A percentile compares a stretch with the other conserved stretches of the same genome.
Evolutionary conservation across 495 filamentous ascomycete genomes (phyloP).

Genomic region (Cercophora scortea): DNA sequence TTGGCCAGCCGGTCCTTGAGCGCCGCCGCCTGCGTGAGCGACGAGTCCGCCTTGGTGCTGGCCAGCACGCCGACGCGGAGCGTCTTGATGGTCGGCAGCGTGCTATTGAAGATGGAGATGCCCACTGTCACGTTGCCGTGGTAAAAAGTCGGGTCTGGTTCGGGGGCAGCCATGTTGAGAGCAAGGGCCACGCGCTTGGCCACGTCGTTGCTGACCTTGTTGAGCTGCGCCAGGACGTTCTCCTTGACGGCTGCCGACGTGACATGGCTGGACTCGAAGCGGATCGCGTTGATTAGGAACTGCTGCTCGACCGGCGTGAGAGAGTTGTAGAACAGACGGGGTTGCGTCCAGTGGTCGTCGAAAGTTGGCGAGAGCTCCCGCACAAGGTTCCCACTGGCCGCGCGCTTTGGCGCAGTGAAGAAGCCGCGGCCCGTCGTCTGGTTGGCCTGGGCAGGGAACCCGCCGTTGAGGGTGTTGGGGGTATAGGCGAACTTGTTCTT

Average conservation of each 20-base stretch:
- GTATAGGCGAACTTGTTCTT: slow-evolving; percentile 48
- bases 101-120: slow-evolving; percentile 52
- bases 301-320: slow-evolving; percentile 63
- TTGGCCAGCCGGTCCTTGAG: slow-evolving; percentile 39
- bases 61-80: slow-evolving; percentile 64
- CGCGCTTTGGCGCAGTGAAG: slow-evolving; percentile 60
- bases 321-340: slow-evolving; percentile 72
- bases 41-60: slow-evolving; percentile 24
- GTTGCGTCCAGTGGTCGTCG: slow-evolving; percentile 68
- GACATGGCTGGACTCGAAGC: slow-evolving; percentile 62
- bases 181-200: slow-evolving; percentile 58
- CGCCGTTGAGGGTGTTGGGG: slow-evolving; percentile 60
- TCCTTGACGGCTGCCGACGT: slow-evolving; percentile 46
- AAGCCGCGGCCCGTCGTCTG: slow-evolving; percentile 63
- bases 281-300: slow-evolving; percentile 69
- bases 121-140: slow-evolving; percentile 59
- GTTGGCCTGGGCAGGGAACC: slow-evolving; percentile 61
- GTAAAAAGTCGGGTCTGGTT: slow-evolving; percentile 57
- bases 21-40: slow-evolving; percentile 38
- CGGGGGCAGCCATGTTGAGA: slow-evolving; percentile 50
- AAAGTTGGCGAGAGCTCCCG: slow-evolving; percentile 59
- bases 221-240: slow-evolving; percentile 64
- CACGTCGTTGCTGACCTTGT: slow-evolving; percentile 61
- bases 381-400: slow-evolving; percentile 44
- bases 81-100: slow-evolving; percentile 51